Evolutionary conservation across 805 yeast genomes (phyloP).

Genomic region (Candida vaughaniae): DNA sequence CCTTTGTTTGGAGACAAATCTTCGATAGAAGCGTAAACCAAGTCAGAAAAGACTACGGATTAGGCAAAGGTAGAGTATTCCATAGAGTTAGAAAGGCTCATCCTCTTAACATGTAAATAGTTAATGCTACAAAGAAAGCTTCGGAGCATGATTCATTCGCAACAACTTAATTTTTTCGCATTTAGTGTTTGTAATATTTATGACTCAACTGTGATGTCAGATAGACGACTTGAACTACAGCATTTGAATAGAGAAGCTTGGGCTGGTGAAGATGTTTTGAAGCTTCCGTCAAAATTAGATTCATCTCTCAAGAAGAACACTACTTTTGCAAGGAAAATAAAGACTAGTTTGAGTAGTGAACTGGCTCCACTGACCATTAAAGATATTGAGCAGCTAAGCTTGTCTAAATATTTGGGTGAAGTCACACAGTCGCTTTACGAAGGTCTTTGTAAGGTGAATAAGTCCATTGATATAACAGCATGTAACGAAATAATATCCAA

Average conservation of each 20-base stretch:
- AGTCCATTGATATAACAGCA: slow-evolving; percentile 58
- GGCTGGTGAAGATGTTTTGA: slow-evolving; percentile 40
- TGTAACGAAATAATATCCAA: slow-evolving; percentile 68
- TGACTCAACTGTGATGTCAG: neutral
- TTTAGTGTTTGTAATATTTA: no score
- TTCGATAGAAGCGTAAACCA: slow-evolving; percentile 74
- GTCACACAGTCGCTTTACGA: slow-evolving; percentile 62
- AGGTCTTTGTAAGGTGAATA: slow-evolving; percentile 52
- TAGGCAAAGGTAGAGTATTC: slow-evolving; percentile 75
- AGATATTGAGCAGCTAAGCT: slow-evolving; percentile 60
- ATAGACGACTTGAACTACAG: neutral
- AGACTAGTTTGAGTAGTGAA: slow-evolving; percentile 56
- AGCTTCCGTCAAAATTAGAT: slow-evolving; percentile 46
- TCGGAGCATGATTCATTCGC: no score
- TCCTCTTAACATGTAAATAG: slow-evolving; percentile 18
- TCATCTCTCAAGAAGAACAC: slow-evolving; percentile 80
- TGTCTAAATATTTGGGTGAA: slow-evolving; percentile 76
- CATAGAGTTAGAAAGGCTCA: slow-evolving; percentile 51
- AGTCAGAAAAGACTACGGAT: slow-evolving; percentile 71
- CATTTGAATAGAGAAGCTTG: slow-evolving; percentile 52
- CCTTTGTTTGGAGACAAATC: slow-evolving; percentile 83
- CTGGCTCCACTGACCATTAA: slow-evolving; percentile 46
- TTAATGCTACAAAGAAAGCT: no score
- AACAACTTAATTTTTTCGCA: no score
- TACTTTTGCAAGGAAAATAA: slow-evolving; percentile 71